Conservation (phyloP, 2,329 filamentous ascomycete species). For the Trichoderma sp. region DNA sequence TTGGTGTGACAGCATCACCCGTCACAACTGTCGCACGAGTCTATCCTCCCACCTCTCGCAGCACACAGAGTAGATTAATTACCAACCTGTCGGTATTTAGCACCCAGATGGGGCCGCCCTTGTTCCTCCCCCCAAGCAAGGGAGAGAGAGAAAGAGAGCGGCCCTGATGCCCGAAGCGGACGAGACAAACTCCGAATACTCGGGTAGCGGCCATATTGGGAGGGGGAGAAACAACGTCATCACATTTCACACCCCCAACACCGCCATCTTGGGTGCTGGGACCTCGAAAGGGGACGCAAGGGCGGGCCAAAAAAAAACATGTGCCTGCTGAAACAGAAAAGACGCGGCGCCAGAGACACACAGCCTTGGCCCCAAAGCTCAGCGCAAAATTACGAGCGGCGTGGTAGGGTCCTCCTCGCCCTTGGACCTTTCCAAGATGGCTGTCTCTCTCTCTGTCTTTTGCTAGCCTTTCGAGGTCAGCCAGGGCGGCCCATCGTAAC, state of each 20-base stretch:
- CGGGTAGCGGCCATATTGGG: not conserved
- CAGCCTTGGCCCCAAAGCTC: not conserved
- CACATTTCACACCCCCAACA: not conserved
- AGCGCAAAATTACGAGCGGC: not conserved
- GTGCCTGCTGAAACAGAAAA: not conserved
- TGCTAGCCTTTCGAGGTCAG: not conserved
- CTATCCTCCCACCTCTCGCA: not conserved
- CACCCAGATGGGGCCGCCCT: not conserved
- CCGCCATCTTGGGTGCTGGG: not conserved
- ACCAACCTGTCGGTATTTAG: not conserved
- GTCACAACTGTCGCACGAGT: not conserved
- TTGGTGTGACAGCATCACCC: not conserved
- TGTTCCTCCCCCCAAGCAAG: not conserved
- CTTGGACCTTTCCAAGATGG: not conserved
- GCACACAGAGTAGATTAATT: not conserved
- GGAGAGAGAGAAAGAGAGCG: not conserved
- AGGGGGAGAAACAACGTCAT: not conserved
- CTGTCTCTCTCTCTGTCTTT: not conserved
- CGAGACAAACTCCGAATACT: conserved; percentile 1
- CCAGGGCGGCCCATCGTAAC: not conserved
- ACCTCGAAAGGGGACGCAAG: not conserved
- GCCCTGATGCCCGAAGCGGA: not conserved
- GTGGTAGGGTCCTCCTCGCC: not conserved
- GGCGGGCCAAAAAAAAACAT: not conserved
- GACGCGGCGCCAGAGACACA: not conserved